Base-by-base conservation (phyloP, 345 rosid species). In the Psidium friedrichsthalianum region DNA sequence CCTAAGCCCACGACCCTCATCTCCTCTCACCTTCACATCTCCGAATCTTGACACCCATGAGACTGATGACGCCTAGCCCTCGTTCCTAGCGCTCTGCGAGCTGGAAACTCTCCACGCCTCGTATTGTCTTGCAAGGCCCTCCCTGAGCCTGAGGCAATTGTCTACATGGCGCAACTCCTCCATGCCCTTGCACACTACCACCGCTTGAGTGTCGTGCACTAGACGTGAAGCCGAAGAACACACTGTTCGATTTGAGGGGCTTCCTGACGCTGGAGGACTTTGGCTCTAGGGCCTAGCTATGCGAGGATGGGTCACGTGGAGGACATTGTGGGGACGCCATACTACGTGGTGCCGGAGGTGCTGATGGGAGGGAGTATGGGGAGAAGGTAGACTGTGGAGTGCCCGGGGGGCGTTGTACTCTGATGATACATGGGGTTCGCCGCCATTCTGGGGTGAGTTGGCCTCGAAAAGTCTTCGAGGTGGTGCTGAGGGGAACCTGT, bases 321-420 rank as follows among this genome's bases (percentile, higher is more conserved):
- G 20, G 98, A 98, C 16, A 85, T 94, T 1, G 98, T 95, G 1
- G 97, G 99, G 8, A 97, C 97, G 86, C 99, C 97, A 57, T 95
- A 97, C 22, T 96, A 96, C 49, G 93, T 95, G 1, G 98, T 97
- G 18, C 96, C 95, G 85, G 99, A 97, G 93, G 94, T 96, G 54
- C 87, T 96, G 80, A 82, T 87, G 87, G 99, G 82, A 87, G 92
- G 84, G 91, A 92, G 56, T 95, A 95, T 74, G 89, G 88, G 1
- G 97, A 93, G 92, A 95, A 97, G 87, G 95, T 94, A 3, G 99
- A 97, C 59, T 95, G 64, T 94, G 98, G 98, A 95, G 99, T 58
- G 95, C 92, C 2, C 95, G 99, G 1, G 96, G 96, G 9, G 93
- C 94, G 51, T 51, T 95, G 69, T 97, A 94, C 83, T n/a, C 88